Evolutionary conservation across 441 rosid genomes (phyloP).

Genomic region (Brassica balearica): DNA sequence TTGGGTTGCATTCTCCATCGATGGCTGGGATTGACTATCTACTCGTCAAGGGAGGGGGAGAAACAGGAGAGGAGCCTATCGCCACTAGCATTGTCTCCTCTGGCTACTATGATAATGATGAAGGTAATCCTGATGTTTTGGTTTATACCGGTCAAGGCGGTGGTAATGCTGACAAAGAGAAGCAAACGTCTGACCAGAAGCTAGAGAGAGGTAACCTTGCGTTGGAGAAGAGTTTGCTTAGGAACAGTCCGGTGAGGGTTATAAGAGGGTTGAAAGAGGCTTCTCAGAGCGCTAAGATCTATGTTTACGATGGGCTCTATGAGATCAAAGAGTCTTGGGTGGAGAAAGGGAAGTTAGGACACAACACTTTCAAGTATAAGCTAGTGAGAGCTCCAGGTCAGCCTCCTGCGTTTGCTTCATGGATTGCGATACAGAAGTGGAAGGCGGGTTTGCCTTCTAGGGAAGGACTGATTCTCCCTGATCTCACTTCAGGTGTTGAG

Average conservation of each 20-base stretch:
- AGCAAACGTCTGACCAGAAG: constrained; percentile 51
- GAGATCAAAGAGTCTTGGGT: constrained; percentile 5
- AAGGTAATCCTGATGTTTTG: constrained; percentile 49
- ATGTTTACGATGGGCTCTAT: neutral
- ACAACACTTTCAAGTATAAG: constrained; percentile 58
- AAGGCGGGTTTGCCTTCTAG: neutral
- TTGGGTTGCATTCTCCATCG: constrained; percentile 50
- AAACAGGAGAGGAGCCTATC: constrained; percentile 48
- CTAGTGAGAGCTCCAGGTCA: constrained; percentile 41
- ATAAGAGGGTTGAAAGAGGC: constrained; percentile 3
- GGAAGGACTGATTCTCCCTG: neutral
- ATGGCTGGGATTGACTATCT: constrained; percentile 66
- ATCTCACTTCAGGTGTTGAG: neutral
- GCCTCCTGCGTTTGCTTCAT: neutral
- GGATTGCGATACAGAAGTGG: neutral
- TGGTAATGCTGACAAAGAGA: neutral
- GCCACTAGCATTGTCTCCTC: constrained; percentile 61
- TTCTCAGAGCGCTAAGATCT: constrained; percentile 1
- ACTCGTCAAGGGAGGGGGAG: constrained; percentile 42
- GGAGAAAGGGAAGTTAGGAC: constrained; percentile 10
- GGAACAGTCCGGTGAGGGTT: neutral
- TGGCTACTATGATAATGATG: constrained; percentile 52
- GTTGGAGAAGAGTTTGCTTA: constrained; percentile 36
- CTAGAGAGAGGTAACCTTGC: constrained; percentile 63
- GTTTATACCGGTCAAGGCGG: constrained; percentile 57